Base-by-base conservation (phyloP, 192 early-diverging fungal genomes). In the Rhizophagus prolifer region DNA sequence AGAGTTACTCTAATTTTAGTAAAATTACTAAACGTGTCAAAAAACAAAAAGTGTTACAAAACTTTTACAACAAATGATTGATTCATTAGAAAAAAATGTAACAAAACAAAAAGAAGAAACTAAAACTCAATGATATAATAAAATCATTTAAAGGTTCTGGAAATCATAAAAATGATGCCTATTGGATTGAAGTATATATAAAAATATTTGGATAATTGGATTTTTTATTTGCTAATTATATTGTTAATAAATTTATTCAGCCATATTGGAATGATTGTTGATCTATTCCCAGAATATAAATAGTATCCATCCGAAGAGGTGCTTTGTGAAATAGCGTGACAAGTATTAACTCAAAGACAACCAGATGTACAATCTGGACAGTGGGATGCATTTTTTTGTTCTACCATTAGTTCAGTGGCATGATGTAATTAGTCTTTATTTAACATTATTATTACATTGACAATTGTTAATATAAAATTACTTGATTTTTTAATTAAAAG, bases 261-360 rank as follows among this genome's bases (percentile, higher is more conserved):
- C 19, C 58, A 59, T 59, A 59, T 23, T n/a, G n/a, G n/a, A n/a
- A 59, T 59, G 58, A 59, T 59, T 59, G 58, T 13, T 59, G 19
- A 59, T 59, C 23, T 59, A 23, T 59, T 59, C 13, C 19, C 58
- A 59, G 58, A 59, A 59, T 9, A 59, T 59, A 59, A 59, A 59
- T 59, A n/a, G n/a, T n/a, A 59, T 59, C 58, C 14, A 59, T 59
- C 19, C 5, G 19, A 59, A 59, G 58, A 59, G 13, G 58, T 23
- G 4, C 13, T 59, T 59, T 59, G 19, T 59, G 58, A 59, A 59
- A 59, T 5, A 23, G 19, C 5, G 13, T 1, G 58, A 59, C 19
- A 59, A 59, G 58, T 59, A 59, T 59, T 59, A 59, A 23, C 58
- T 59, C 58, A 59, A 59, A 59, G 58, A 59, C 19, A 59, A 59